These are phyloP conservation scores for Neofusicoccum parvum DNA, from an alignment of 2,329 filamentous ascomycete genomes.

Conservation along the genomic window DNA sequence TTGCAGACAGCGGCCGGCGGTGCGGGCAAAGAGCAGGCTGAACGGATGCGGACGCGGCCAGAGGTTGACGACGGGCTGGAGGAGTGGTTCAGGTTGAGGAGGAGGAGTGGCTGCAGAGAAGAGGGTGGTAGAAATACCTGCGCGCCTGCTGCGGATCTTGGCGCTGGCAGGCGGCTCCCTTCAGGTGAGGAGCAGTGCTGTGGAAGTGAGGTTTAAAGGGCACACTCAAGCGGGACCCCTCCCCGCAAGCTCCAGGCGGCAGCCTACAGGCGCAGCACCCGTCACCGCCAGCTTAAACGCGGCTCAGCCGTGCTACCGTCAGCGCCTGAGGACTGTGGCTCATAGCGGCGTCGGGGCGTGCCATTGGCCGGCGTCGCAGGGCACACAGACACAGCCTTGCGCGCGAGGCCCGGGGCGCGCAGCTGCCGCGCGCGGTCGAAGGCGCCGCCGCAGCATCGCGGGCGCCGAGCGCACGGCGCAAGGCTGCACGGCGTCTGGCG, in stretches of 20 bases:
- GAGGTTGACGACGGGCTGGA: too few relatives aligned
- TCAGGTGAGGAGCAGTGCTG: neutral
- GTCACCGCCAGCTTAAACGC: slow-evolving; percentile 4
- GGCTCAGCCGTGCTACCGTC: neutral
- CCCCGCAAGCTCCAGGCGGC: slow-evolving; percentile 12
- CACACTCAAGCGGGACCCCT: neutral
- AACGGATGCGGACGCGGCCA: too few relatives aligned
- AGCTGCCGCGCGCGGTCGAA: neutral
- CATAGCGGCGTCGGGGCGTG: neutral
- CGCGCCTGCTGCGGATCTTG: too few relatives aligned
- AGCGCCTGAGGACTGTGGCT: slow-evolving; percentile 4
- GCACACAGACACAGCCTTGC: neutral
- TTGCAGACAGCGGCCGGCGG: too few relatives aligned
- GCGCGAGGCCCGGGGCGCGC: neutral
- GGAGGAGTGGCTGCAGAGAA: too few relatives aligned
- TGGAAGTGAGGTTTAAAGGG: neutral
- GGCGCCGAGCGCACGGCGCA: neutral
- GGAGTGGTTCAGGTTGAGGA: too few relatives aligned
- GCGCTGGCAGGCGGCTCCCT: neutral
- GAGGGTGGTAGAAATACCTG: too few relatives aligned
- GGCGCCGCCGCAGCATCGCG: neutral
- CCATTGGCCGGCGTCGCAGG: neutral
- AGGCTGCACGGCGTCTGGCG: neutral
- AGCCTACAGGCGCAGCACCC: neutral
- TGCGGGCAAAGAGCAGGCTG: too few relatives aligned